A percentile compares a stretch with the other conserved stretches of the same genome.
Evolutionary conservation across 306 rosid genomes (phyloP).

Genomic region (Luffa acutangula): DNA sequence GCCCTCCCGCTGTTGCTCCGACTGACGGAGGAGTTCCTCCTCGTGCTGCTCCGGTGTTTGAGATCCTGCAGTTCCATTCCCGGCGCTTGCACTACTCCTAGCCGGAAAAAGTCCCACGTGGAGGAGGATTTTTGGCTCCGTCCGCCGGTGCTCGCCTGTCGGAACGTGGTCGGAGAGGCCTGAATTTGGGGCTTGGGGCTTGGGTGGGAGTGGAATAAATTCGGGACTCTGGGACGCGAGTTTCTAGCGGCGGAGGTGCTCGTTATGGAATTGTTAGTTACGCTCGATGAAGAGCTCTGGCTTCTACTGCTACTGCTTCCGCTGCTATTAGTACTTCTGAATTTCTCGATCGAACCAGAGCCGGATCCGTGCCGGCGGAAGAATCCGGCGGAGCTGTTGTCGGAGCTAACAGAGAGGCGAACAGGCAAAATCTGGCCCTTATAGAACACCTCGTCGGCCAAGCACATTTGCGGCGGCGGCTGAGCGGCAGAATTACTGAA

Average conservation of each 20-base stretch:
- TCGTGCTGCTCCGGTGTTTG: constrained; percentile 31
- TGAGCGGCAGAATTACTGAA: constrained; percentile 18
- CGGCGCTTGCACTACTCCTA: constrained; percentile 63
- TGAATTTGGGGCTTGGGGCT: constrained; percentile 71
- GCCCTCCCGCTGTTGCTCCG: background rate
- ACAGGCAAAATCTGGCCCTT: constrained; percentile 69
- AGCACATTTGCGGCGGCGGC: constrained; percentile 46
- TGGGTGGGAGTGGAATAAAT: constrained; percentile 61
- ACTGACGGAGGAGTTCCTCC: constrained; percentile 16
- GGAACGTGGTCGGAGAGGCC: constrained; percentile 4
- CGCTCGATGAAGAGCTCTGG: constrained; percentile 26
- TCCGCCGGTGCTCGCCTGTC: constrained; percentile 19
- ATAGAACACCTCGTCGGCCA: constrained; percentile 73
- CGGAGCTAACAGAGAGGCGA: constrained; percentile 46
- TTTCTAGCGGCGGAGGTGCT: constrained; percentile 6
- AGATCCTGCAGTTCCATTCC: constrained; percentile 61
- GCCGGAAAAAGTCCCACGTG: constrained; percentile 59
- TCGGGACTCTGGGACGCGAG: constrained; percentile 29
- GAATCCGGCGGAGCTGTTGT: constrained; percentile 9
- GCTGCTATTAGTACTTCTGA: constrained; percentile 26
- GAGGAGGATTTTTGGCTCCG: constrained; percentile 47
- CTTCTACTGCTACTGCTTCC: constrained; percentile 52
- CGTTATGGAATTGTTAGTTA: constrained; percentile 11
- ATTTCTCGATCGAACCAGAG: constrained; percentile 20
- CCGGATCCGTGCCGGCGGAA: constrained; percentile 17